Percentiles rank a stretch among this genome's conserved stretches.
Conservation (phyloP, 2,329 filamentous ascomycete species). For the Alternaria atra region DNA sequence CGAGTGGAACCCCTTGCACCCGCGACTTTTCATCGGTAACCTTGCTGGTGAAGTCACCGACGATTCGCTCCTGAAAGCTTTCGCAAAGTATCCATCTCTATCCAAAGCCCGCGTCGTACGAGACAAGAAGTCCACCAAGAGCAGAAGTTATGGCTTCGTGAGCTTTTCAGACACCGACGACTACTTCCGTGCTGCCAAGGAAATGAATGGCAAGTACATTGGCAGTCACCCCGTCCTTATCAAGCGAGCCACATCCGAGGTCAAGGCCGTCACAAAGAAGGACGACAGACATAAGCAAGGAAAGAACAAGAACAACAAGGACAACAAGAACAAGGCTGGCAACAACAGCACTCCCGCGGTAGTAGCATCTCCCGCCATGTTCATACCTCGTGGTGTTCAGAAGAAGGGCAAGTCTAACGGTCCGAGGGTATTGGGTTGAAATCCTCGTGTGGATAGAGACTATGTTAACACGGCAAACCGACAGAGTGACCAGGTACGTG, state of each 20-base stretch:
- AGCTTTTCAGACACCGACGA: constrained; percentile 95
- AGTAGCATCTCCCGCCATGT: constrained; percentile 29
- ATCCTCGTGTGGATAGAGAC: background rate
- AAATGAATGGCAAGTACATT: constrained; percentile 99
- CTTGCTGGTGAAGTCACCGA: constrained; percentile 97
- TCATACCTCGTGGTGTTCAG: constrained; percentile 41
- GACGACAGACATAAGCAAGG: constrained; percentile 51
- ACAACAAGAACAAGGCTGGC: constrained; percentile 39
- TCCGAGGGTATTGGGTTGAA: constrained; percentile 42
- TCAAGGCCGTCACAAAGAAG: constrained; percentile 74
- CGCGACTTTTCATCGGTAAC: constrained; percentile 95
- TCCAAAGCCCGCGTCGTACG: constrained; percentile 93
- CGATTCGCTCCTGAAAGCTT: constrained; percentile 93
- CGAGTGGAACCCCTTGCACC: constrained; percentile 95
- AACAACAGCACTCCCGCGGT: constrained; percentile 20
- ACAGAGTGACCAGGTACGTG: background rate
- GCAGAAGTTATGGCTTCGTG: constrained; percentile 95
- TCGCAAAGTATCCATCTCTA: constrained; percentile 84
- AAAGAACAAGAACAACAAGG: constrained; percentile 62
- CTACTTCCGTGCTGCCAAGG: constrained; percentile 93
- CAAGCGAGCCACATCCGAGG: constrained; percentile 88
- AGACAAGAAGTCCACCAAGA: constrained; percentile 96
- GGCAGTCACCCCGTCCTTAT: constrained; percentile 93
- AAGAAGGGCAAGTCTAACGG: constrained; percentile 44
- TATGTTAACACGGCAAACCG: background rate